Conservation (phyloP, 371 early-diverging fungal genomes). For the Fennellomyces sp. region DNA sequence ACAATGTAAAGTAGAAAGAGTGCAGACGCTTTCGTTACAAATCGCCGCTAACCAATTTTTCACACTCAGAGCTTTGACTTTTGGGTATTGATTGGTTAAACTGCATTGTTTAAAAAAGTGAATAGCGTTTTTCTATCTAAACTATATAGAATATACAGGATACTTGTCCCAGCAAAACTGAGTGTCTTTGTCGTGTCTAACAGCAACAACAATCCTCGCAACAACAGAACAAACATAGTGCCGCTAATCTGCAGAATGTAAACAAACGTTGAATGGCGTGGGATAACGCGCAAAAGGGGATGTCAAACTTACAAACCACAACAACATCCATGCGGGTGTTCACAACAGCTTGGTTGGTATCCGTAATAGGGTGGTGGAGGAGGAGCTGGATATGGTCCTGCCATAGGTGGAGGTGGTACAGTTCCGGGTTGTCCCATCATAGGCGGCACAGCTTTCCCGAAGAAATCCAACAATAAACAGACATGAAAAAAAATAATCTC, state of each 20-base stretch:
- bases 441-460: background rate
- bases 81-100: no score
- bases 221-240: background rate
- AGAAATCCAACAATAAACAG: background rate
- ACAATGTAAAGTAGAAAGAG: conserved; percentile 2
- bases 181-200: no score
- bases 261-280: background rate
- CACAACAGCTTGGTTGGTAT: background rate
- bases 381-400: background rate
- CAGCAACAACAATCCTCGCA: background rate
- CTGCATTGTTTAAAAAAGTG: no score
- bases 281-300: no score
- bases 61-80: no score
- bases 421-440: conserved; percentile 5
- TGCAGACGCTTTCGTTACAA: background rate
- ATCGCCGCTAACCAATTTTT: no score
- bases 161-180: no score
- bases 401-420: no score
- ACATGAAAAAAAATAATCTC: background rate
- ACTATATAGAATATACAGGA: background rate
- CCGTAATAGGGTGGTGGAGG: background rate
- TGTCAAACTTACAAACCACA: background rate
- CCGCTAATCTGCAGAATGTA: background rate
- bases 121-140: background rate
- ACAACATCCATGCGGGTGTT: conserved; percentile 2